Conservation (phyloP, 352 stramenopile genomes). For the Pythium utonaiense region DNA sequence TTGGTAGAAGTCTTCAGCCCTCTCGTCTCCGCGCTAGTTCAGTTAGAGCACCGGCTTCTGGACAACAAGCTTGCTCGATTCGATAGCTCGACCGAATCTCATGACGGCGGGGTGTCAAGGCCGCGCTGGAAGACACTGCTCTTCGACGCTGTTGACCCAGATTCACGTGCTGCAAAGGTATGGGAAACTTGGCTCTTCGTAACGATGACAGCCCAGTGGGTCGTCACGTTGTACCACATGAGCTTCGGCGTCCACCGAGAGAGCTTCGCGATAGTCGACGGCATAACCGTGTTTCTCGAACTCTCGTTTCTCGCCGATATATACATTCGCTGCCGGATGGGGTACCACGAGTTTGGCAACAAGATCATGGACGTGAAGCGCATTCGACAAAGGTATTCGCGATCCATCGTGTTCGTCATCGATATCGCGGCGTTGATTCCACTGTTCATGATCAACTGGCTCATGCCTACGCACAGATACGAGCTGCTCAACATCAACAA, state of each 20-base stretch:
- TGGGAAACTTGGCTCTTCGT: conserved; percentile 48
- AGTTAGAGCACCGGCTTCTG: conserved; percentile 17
- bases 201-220: conserved; percentile 42
- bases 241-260: conserved; percentile 31
- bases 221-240: conserved; percentile 37
- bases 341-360: conserved; percentile 49
- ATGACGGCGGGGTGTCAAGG: not conserved
- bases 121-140: conserved; percentile 4
- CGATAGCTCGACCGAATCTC: not conserved
- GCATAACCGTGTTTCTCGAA: conserved; percentile 37
- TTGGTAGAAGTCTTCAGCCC: conserved; percentile 17
- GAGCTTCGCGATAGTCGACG: conserved; percentile 22
- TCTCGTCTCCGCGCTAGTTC: conserved; percentile 1
- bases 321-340: conserved; percentile 31
- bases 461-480: conserved; percentile 17
- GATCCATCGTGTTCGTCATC: conserved; percentile 32
- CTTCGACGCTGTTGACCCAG: conserved; percentile 27
- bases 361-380: conserved; percentile 42
- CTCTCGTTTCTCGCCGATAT: conserved; percentile 39
- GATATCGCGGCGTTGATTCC: conserved; percentile 40
- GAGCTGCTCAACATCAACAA: conserved; percentile 64
- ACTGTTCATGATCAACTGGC: conserved; percentile 41
- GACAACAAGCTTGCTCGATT: conserved; percentile 27
- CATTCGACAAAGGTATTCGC: conserved; percentile 38
- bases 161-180: conserved; percentile 24